phyloP scores from a whole-genome alignment of 352 stramenopile genomes.

The Blastocystis sp. region DNA sequence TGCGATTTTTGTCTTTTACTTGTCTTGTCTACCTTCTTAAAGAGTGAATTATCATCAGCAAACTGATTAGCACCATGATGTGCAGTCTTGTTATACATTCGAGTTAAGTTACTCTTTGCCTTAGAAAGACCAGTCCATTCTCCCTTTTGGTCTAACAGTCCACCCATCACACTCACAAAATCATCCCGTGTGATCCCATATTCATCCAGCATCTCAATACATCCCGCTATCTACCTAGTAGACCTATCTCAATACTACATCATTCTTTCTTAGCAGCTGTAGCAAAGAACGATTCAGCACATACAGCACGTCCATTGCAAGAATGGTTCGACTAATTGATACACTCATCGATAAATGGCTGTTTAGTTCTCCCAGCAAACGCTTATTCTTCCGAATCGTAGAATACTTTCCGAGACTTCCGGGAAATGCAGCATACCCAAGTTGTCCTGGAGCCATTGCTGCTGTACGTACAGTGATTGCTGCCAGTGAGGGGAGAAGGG shows the following conservation, averaged over 20 bases:
- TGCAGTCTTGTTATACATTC: conserved; percentile 5
- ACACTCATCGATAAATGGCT: not conserved
- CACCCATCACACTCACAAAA: conserved; percentile 30
- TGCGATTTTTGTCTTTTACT: not conserved
- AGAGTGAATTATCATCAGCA: not conserved
- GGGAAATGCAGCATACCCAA: conserved; percentile 70
- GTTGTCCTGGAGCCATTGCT: conserved; percentile 44
- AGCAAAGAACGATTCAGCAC: conserved; percentile 4
- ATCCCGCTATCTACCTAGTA: not conserved
- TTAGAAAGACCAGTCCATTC: not conserved
- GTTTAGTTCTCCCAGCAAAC: not conserved
- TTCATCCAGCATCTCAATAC: conserved; percentile 18
- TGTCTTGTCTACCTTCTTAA: not conserved
- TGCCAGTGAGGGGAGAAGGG: conserved; percentile 82
- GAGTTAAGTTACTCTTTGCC: conserved; percentile 12
- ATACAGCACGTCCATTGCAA: conserved; percentile 24
- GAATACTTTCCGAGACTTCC: conserved; percentile 62
- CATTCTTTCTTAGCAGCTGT: not conserved
- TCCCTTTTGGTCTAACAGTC: not conserved
- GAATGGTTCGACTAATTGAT: not conserved
- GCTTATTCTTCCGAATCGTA: conserved; percentile 60
- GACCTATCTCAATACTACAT: not conserved
- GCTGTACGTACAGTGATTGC: conserved; percentile 80
- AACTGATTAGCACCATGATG: not conserved
- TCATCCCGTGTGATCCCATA: conserved; percentile 34